These are phyloP conservation scores for Yamadazyma diddensiae DNA, from an alignment of 1,139 yeast species.

Conservation along the genomic window DNA sequence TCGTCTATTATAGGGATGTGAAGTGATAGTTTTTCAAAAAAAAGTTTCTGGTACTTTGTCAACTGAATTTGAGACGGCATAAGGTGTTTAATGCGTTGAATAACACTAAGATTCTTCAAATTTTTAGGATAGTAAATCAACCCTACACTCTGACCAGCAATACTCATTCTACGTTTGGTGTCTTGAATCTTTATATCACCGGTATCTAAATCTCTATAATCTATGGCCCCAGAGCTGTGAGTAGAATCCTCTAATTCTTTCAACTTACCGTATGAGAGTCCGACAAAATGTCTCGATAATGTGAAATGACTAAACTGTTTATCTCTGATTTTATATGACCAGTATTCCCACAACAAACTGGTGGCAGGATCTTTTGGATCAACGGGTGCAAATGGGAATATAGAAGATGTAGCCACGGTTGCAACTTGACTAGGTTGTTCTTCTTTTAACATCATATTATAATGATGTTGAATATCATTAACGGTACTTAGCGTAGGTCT, in stretches of 20 bases:
- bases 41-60: constrained; percentile 17
- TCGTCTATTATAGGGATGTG: constrained; percentile 50
- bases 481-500: constrained; percentile 13
- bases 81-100: constrained; percentile 5
- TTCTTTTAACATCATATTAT: background rate
- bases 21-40: constrained; percentile 41
- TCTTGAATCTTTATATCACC: constrained; percentile 5
- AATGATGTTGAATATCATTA: constrained; percentile 1
- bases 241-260: constrained; percentile 1
- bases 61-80: constrained; percentile 10
- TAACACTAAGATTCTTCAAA: constrained; percentile 1
- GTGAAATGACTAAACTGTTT: constrained; percentile 7
- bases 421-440: too few species aligned
- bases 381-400: constrained; percentile 9
- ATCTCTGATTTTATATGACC: constrained; percentile 10
- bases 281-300: constrained; percentile 7
- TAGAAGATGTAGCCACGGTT: constrained; percentile 1
- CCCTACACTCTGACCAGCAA: constrained; percentile 8
- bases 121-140: constrained; percentile 4
- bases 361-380: constrained; percentile 10
- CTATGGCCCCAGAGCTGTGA: constrained; percentile 1
- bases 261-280: constrained; percentile 6
- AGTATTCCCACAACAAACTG: constrained; percentile 10
- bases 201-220: constrained; percentile 6
- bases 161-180: constrained; percentile 4